Base-by-base conservation (phyloP, 2,329 filamentous ascomycete species). In the Fusarium sp. region DNA sequence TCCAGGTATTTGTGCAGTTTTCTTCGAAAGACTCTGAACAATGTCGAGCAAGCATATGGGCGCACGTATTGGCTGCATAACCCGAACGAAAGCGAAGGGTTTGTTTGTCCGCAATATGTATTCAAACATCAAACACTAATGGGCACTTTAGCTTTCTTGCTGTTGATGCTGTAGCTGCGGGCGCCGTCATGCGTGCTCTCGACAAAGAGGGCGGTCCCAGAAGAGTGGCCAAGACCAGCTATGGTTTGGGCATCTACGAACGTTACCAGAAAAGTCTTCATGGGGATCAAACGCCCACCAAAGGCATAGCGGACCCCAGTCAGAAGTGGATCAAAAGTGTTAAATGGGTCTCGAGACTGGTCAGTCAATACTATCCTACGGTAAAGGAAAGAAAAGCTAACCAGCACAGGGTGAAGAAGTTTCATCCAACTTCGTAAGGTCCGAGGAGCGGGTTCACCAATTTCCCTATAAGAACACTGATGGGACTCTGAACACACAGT, bases 161-260 rank as follows among this genome's bases (percentile, higher is more conserved):
- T 3, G 2, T 65, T 1, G 42, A 65, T 26, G 49, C 61, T 1
- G 55, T 65, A 23, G 46, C 63, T 1, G 6, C 6, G 1, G 63
- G 63, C 8, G 61, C 49, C 5, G 62, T 65, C 0, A 10, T 52
- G 2, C 56, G 61, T 0, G 40, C 61, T 2, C 44, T 60, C 1
- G 5, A 66, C 26, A 65, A 65, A 23, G 4, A 9, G 3, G 10
- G 45, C 1, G 61, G 61, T 1, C 61, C 63, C 1, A 26, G 4
- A 1, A 38, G 61, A 9, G 12, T 51, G 2, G 34, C 61, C 16
- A 23, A 3, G 2, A 55, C 49, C 0, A 60, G 61, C 5, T 66
- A 61, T 4, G 63, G 61, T 0, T 3, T 44, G 4, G 30, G 57
- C 0, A 9, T 20, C 0, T 28, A n/a, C 6, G 61, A 60, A 6